phyloP scores from a whole-genome alignment of 192 early-diverging fungal genomes.

The Jimgerdemannia lactiflua region DNA sequence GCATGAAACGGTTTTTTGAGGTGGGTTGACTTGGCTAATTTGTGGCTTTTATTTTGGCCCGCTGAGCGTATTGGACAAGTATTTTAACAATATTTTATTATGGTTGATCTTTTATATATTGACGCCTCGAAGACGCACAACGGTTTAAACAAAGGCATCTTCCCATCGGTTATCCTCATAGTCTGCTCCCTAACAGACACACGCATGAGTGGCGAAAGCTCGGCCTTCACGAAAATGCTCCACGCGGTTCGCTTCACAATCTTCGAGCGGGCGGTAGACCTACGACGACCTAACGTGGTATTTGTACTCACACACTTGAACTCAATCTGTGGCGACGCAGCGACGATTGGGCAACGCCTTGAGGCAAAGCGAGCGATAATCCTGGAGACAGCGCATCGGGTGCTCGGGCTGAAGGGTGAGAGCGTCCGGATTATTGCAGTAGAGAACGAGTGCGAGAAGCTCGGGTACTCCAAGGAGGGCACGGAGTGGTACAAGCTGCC shows the following conservation, averaged over 20 bases:
- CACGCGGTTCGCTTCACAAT: neutral
- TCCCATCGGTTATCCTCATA: neutral
- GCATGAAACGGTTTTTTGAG: neutral
- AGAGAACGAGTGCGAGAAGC: neutral
- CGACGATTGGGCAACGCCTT: too few relatives aligned
- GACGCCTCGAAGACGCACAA: neutral
- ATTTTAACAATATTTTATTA: neutral
- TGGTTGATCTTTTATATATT: neutral
- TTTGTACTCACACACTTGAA: neutral
- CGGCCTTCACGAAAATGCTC: neutral
- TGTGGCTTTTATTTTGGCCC: too few relatives aligned
- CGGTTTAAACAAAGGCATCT: neutral
- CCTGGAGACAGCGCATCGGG: neutral
- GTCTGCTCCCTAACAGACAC: neutral
- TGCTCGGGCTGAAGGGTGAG: neutral
- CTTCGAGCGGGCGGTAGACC: neutral
- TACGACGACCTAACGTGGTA: neutral
- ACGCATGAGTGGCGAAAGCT: neutral
- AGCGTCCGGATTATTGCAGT: neutral
- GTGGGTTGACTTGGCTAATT: neutral
- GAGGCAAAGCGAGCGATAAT: neutral
- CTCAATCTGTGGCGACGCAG: too few relatives aligned
- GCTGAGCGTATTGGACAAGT: too few relatives aligned
- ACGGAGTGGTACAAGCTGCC: neutral
- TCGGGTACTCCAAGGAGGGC: neutral